Evolutionary conservation across 768 basidiomycete genomes (phyloP).

Genomic region (Podaxis rugospora): DNA sequence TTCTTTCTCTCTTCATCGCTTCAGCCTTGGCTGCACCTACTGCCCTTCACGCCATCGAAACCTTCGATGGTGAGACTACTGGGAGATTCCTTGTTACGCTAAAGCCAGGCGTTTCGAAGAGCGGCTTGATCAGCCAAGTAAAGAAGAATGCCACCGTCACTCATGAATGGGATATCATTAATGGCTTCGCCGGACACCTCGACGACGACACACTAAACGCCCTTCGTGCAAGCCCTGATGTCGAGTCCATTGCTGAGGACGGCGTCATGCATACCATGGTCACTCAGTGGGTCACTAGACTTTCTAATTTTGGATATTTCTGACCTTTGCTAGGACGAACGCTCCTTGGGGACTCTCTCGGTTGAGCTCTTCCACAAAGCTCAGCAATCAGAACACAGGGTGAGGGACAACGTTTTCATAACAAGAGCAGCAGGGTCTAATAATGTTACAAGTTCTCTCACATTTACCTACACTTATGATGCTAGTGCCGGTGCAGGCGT

Average conservation of each 20-base stretch:
- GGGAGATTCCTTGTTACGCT: slow-evolving; percentile 28
- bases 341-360: slow-evolving; percentile 28
- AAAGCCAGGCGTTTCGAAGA: slow-evolving; percentile 22
- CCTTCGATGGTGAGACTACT: slow-evolving; percentile 19
- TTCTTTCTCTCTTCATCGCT: slow-evolving; percentile 11
- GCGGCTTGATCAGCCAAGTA: slow-evolving; percentile 14
- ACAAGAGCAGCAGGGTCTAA: not conserved
- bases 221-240: slow-evolving; percentile 21
- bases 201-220: slow-evolving; percentile 19
- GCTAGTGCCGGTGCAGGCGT: slow-evolving; percentile 22
- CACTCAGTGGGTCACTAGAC: slow-evolving; percentile 15
- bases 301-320: not conserved
- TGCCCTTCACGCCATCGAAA: slow-evolving; percentile 19
- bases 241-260: slow-evolving; percentile 26
- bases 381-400: slow-evolving; percentile 13
- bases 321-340: not conserved
- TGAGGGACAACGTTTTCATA: not conserved
- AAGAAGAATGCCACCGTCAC: slow-evolving; percentile 6
- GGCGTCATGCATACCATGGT: slow-evolving; percentile 22
- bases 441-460: slow-evolving; percentile 8
- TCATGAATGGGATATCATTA: slow-evolving; percentile 23
- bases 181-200: slow-evolving; percentile 28
- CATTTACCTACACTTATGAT: slow-evolving; percentile 19
- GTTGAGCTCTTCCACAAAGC: slow-evolving; percentile 17
- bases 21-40: slow-evolving; percentile 17